Percentiles rank a stretch among this genome's conserved stretches.
These are phyloP conservation scores for Melaleuca quinquenervia DNA, from an alignment of 345 rosid genomes.

Conservation along the genomic window DNA sequence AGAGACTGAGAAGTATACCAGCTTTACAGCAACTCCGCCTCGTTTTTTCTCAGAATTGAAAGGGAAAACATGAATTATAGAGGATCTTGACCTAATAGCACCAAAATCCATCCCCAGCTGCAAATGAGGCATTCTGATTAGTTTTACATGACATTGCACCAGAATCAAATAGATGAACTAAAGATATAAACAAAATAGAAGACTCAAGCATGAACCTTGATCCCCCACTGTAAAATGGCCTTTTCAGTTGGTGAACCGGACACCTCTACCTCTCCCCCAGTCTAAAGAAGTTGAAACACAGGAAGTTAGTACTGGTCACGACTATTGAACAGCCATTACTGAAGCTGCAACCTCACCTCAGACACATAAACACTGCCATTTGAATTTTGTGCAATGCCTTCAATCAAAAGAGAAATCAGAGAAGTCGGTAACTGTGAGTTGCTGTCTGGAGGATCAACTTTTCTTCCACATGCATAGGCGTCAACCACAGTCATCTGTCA, in stretches of 20 bases:
- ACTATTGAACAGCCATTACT: not conserved
- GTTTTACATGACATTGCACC: not conserved
- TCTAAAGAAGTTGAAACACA: not conserved
- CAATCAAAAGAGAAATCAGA: constrained; percentile 10
- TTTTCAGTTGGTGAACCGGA: constrained; percentile 41
- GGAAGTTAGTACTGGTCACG: not conserved
- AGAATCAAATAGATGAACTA: too few relatives aligned
- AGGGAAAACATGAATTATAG: constrained; percentile 20
- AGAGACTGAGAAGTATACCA: not conserved
- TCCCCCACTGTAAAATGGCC: constrained; percentile 37
- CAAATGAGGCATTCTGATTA: too few relatives aligned
- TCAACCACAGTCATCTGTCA: not conserved
- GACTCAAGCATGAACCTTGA: not conserved
- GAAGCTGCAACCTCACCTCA: not conserved
- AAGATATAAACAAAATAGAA: not conserved
- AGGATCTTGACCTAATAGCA: constrained; percentile 2
- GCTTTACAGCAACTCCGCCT: constrained; percentile 26
- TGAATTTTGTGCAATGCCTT: constrained; percentile 20
- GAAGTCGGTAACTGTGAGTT: not conserved
- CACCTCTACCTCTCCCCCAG: constrained; percentile 11
- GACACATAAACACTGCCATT: constrained; percentile 12
- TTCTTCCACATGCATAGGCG: not conserved
- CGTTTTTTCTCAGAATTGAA: constrained; percentile 44
- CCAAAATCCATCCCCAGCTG: constrained; percentile 19
- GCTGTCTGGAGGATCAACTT: not conserved